These are phyloP conservation scores for Fraxinus angustifolia DNA, from an alignment of 305 asterid species.

Conservation along the genomic window DNA sequence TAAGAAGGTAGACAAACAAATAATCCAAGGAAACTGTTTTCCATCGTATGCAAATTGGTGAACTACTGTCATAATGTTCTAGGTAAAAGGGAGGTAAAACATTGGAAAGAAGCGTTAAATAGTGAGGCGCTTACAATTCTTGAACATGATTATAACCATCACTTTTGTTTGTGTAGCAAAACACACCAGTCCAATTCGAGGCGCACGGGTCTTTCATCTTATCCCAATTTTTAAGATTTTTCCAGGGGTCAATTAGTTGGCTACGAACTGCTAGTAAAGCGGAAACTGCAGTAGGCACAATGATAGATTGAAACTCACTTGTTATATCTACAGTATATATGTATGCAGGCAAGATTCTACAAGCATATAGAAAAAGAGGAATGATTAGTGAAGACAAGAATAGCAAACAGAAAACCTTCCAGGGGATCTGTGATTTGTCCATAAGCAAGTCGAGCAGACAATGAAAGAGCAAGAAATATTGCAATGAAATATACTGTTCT, in stretches of 20 bases:
- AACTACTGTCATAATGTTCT: not conserved
- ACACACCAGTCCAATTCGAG: slow-evolving; percentile 45
- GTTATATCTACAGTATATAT: not conserved
- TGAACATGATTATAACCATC: slow-evolving; percentile 53
- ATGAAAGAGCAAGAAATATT: slow-evolving; percentile 20
- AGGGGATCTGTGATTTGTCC: slow-evolving; percentile 40
- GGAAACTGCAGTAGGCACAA: slow-evolving; percentile 28
- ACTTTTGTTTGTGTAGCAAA: slow-evolving; percentile 22
- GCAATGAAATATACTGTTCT: slow-evolving; percentile 14
- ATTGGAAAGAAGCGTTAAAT: not conserved
- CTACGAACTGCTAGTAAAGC: slow-evolving; percentile 46
- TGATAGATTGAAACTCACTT: not conserved
- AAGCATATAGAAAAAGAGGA: not conserved
- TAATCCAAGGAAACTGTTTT: not conserved
- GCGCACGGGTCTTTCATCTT: slow-evolving; percentile 48
- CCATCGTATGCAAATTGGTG: not conserved
- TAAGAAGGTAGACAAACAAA: not conserved
- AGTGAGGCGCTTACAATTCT: slow-evolving; percentile 42
- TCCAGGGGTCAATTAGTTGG: slow-evolving; percentile 33
- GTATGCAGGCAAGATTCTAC: not conserved
- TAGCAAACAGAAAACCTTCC: slow-evolving; percentile 31
- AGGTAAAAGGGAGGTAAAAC: not conserved
- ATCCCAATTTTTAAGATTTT: slow-evolving; percentile 40
- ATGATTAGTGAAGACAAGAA: not conserved
- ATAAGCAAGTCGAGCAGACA: slow-evolving; percentile 20